phyloP scores from a whole-genome alignment of 768 basidiomycete species.

The Panaeolus cyanescens region DNA sequence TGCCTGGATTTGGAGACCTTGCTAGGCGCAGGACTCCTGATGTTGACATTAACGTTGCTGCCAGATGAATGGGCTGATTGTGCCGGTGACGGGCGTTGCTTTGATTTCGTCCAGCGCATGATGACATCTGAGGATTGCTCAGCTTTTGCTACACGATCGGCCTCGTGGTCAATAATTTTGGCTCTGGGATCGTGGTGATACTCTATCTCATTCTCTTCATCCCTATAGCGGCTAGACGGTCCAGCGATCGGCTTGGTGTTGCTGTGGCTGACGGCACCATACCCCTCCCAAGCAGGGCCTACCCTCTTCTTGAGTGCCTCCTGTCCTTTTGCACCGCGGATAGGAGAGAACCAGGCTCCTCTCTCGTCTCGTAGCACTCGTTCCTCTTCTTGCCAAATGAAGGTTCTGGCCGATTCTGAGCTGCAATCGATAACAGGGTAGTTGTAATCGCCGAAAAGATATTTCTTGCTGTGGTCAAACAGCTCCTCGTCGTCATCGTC shows the following conservation, averaged over 20 bases:
- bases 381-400: constrained; percentile 86
- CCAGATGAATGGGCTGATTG: constrained; percentile 2
- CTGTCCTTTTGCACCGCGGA: constrained; percentile 48
- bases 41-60: constrained; percentile 1
- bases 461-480: constrained; percentile 73
- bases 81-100: background rate
- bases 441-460: constrained; percentile 89
- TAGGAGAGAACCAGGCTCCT: constrained; percentile 68
- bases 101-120: constrained; percentile 46
- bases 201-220: constrained; percentile 9
- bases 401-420: constrained; percentile 63
- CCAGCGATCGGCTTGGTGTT: constrained; percentile 15
- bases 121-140: constrained; percentile 37
- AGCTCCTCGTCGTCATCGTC: constrained; percentile 74
- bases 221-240: constrained; percentile 11
- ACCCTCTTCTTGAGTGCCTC: constrained; percentile 38
- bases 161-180: constrained; percentile 51
- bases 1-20: constrained; percentile 5
- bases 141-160: constrained; percentile 31
- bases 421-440: constrained; percentile 91
- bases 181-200: constrained; percentile 7
- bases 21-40: background rate
- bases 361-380: constrained; percentile 76
- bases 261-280: constrained; percentile 53
- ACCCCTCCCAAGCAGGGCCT: constrained; percentile 50